Evolutionary conservation across 208 protist genomes (phyloP).

Genomic region (Trypanosoma grayi): DNA sequence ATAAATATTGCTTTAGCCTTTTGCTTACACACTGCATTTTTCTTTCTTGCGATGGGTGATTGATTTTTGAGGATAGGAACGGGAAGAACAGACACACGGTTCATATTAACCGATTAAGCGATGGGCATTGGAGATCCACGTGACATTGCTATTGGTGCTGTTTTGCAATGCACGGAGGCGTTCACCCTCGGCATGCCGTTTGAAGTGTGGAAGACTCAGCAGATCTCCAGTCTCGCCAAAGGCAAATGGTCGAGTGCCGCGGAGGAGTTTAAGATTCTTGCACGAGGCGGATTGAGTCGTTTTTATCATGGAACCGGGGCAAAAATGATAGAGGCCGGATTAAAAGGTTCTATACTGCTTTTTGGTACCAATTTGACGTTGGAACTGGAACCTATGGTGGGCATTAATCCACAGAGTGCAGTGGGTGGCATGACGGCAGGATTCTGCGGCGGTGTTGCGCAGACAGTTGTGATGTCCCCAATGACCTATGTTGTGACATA

Average conservation of each 20-base stretch:
- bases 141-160: conserved; percentile 29
- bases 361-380: conserved; percentile 35
- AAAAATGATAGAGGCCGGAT: conserved; percentile 38
- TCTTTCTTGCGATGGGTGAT: background rate
- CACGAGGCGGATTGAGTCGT: conserved; percentile 12
- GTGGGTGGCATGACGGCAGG: conserved; percentile 32
- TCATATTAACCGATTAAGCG: background rate
- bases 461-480: conserved; percentile 31
- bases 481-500: conserved; percentile 36
- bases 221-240: conserved; percentile 17
- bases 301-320: conserved; percentile 33
- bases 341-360: conserved; percentile 44
- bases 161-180: conserved; percentile 29
- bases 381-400: conserved; percentile 15
- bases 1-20: no score
- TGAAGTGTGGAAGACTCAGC: conserved; percentile 40
- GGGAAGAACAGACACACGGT: background rate
- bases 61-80: background rate
- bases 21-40: background rate
- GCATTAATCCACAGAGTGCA: conserved; percentile 24
- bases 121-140: conserved; percentile 24
- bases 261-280: conserved; percentile 15
- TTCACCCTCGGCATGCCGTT: conserved; percentile 44
- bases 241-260: conserved; percentile 13
- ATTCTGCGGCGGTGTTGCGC: conserved; percentile 29